phyloP scores from a whole-genome alignment of 1,284 basidiomycete species.

The Ustilago nuda region DNA sequence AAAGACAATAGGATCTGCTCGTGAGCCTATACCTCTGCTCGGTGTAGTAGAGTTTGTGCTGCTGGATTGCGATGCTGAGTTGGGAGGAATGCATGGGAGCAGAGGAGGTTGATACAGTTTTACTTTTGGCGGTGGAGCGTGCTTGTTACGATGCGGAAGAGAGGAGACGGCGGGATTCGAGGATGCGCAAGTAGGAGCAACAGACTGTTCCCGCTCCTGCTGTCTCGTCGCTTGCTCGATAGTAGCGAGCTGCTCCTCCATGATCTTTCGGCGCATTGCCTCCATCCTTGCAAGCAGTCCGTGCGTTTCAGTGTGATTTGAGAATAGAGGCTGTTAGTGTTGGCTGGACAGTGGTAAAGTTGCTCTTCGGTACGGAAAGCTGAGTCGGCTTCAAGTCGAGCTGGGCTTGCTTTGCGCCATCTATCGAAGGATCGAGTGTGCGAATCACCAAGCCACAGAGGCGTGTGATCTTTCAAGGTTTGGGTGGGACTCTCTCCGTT shows the following conservation, averaged over 20 bases:
- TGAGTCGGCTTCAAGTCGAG: no score
- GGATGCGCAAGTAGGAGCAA: neutral
- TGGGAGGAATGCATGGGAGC: slow-evolving; percentile 20
- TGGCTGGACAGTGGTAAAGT: neutral
- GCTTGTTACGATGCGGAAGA: slow-evolving; percentile 46
- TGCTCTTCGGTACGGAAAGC: no score
- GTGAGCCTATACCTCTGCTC: slow-evolving; percentile 24
- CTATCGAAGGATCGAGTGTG: neutral
- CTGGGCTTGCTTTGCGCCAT: no score
- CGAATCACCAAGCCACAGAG: neutral
- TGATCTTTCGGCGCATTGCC: slow-evolving; percentile 52
- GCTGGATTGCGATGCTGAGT: neutral
- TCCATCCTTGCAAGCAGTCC: slow-evolving; percentile 20
- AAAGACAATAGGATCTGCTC: slow-evolving; percentile 44
- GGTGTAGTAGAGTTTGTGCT: neutral
- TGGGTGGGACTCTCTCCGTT: no score
- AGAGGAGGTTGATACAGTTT: slow-evolving; percentile 49
- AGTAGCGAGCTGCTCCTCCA: slow-evolving; percentile 49
- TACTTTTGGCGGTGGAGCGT: slow-evolving; percentile 50
- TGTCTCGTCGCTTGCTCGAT: slow-evolving; percentile 33
- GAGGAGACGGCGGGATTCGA: slow-evolving; percentile 34
- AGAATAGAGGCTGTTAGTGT: no score
- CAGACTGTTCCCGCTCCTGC: slow-evolving; percentile 17
- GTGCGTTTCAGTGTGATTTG: no score
- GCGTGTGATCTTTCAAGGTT: neutral